These are phyloP conservation scores for Tylopilus subfusipes DNA, from an alignment of 768 basidiomycete species.

Conservation along the genomic window DNA sequence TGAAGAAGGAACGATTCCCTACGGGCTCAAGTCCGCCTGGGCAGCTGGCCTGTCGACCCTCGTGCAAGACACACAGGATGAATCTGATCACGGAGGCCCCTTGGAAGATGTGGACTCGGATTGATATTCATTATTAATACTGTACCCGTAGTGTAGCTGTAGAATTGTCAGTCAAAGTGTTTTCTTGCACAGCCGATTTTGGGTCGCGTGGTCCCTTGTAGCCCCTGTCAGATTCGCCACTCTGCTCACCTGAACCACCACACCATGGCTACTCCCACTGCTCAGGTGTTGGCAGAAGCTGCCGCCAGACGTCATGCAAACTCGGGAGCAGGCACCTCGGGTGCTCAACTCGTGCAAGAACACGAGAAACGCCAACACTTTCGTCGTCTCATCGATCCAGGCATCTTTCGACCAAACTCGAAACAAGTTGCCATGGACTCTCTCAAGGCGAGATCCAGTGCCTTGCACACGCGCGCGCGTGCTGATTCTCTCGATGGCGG, in stretches of 20 bases:
- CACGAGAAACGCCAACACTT: slow-evolving; percentile 70
- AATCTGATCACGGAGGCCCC: slow-evolving; percentile 21
- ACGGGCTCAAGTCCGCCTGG: slow-evolving; percentile 11
- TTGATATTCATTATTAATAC: not conserved
- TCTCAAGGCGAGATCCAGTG: slow-evolving; percentile 47
- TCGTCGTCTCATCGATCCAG: slow-evolving; percentile 74
- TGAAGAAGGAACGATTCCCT: slow-evolving; percentile 35
- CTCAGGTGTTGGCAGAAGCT: slow-evolving; percentile 29
- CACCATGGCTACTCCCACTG: slow-evolving; percentile 17
- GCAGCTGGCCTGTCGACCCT: slow-evolving; percentile 8
- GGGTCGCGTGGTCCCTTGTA: too few species aligned
- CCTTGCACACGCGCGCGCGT: not conserved
- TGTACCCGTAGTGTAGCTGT: not conserved
- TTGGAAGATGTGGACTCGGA: slow-evolving; percentile 22
- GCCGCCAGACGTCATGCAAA: slow-evolving; percentile 23
- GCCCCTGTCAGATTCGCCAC: slow-evolving; percentile 17
- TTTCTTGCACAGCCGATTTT: too few species aligned
- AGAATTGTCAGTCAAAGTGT: not conserved
- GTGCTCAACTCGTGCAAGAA: slow-evolving; percentile 36
- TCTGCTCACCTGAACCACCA: slow-evolving; percentile 1
- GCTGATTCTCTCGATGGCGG: not conserved
- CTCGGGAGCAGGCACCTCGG: not conserved
- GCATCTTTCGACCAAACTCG: slow-evolving; percentile 69
- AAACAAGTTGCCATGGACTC: slow-evolving; percentile 56
- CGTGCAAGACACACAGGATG: slow-evolving; percentile 4